phyloP scores from a whole-genome alignment of 495 filamentous ascomycete genomes.

The Xylona heveae region DNA sequence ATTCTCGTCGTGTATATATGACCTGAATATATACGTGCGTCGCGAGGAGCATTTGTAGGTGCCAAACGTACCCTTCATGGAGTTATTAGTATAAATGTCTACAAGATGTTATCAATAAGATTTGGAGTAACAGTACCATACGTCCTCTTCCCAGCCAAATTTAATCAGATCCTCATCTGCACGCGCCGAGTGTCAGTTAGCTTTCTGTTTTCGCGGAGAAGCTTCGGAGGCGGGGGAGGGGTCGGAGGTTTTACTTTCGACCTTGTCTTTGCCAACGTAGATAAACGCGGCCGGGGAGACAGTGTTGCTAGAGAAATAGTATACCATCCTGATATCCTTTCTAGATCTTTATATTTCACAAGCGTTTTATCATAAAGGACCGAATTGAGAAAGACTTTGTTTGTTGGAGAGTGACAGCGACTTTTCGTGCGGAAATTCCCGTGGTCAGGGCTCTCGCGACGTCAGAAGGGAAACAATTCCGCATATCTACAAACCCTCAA shows the following conservation, averaged over 20 bases:
- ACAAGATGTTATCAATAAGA: not conserved
- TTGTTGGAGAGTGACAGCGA: too few relatives aligned
- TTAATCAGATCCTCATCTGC: conserved; percentile 92
- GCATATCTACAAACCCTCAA: too few relatives aligned
- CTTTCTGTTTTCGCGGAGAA: conserved; percentile 1
- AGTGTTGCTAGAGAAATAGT: conserved; percentile 78
- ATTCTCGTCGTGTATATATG: too few relatives aligned
- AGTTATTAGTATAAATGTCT: not conserved
- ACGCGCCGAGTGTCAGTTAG: conserved; percentile 6
- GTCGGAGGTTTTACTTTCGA: conserved; percentile 53
- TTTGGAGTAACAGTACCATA: conserved; percentile 41
- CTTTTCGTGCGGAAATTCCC: too few relatives aligned
- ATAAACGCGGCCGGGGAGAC: conserved; percentile 60
- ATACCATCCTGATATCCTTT: too few relatives aligned
- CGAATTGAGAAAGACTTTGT: too few relatives aligned
- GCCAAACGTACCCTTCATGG: not conserved
- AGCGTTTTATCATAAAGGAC: too few relatives aligned
- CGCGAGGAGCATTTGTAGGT: too few relatives aligned
- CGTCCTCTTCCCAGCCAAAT: conserved; percentile 80
- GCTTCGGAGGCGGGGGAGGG: conserved; percentile 1
- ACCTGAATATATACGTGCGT: too few relatives aligned
- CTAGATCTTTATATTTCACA: too few relatives aligned
- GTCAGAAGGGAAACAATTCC: too few relatives aligned
- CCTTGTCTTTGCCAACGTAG: conserved; percentile 97
- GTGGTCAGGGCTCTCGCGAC: too few relatives aligned